Evolutionary conservation across 768 basidiomycete species (phyloP), one percentile per base, ranked within the genome.

Genomic region (Mrakia gelida): DNA sequence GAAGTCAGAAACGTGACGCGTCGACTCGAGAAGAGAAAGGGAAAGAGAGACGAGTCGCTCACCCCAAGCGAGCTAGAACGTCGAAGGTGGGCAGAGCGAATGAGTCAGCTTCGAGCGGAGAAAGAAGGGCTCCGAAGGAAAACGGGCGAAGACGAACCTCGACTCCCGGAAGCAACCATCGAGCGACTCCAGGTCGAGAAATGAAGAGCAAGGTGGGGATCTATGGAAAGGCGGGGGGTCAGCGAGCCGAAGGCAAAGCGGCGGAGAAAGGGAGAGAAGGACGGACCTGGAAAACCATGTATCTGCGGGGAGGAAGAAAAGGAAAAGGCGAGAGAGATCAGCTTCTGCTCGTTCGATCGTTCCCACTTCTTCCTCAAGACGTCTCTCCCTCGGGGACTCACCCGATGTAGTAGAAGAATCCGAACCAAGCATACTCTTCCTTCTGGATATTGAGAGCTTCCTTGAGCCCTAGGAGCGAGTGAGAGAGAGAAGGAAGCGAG

Each of bases 141-240:
- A 38, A 38, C 4, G 38, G 8, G 3, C 38, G 38, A 38, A 8
- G 38, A 38, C 38, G 38, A 38, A 38, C 38, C 23, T 76, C 75
- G 26, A 71, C 75, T 26, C 67, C 75, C 6, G 75, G 75, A n/a
- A 76, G 65, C 9, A 76, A 41, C 75, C 75, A 76, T 21, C 75
- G 75, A 9, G 67, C 75, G 26, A 71, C 43, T 1, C 70, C 70
- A 5, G 67, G 67, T 5, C 75, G 75, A 3, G 75, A 76, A 34
- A 76, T 56, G 70, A 26, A 38, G 21, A 76, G 56, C 26, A 76
- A 43, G 18, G 75, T 76, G 45, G 75, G 75, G 65, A 76, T 32
- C 45, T 45, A 38, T 3, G 38, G 38, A 8, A 38, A 38, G 45
- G 15, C 2, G 45, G 11, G 45, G 11, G 11, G 45, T 38, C 38